Evolutionary conservation across 192 early-diverging fungal species (phyloP).

Genomic region (Coemansia sp.): DNA sequence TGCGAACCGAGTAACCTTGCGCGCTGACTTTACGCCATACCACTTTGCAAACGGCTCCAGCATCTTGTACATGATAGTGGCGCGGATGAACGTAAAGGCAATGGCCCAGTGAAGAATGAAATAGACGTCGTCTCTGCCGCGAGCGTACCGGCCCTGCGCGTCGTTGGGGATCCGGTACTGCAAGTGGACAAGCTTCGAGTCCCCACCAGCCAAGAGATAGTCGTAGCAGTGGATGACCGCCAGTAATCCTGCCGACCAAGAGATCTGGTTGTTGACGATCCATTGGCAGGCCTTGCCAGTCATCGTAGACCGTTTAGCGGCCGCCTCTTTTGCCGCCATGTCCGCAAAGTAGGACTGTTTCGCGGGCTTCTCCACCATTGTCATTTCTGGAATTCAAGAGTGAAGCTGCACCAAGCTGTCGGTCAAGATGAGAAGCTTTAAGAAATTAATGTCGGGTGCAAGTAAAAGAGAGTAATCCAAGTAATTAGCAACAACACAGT

Average conservation of each 20-base stretch:
- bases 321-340: slow-evolving; percentile 18
- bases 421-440: not conserved
- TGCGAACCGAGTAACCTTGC: slow-evolving; percentile 61
- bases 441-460: slow-evolving; percentile 3
- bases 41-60: slow-evolving; percentile 43
- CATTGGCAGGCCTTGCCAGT: slow-evolving; percentile 26
- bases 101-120: slow-evolving; percentile 67
- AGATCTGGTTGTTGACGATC: slow-evolving; percentile 45
- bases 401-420: not conserved
- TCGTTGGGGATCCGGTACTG: slow-evolving; percentile 42
- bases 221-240: slow-evolving; percentile 40
- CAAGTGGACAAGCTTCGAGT: slow-evolving; percentile 40
- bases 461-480: not conserved
- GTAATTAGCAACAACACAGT: slow-evolving; percentile 7
- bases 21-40: slow-evolving; percentile 37
- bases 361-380: slow-evolving; percentile 26
- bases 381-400: slow-evolving; percentile 25
- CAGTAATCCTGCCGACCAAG: slow-evolving; percentile 34
- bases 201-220: slow-evolving; percentile 16
- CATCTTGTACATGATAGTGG: slow-evolving; percentile 39
- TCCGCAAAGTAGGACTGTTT: slow-evolving; percentile 24
- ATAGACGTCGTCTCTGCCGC: slow-evolving; percentile 41
- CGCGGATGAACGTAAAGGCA: slow-evolving; percentile 71
- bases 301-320: slow-evolving; percentile 1
- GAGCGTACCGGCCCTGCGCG: slow-evolving; percentile 43